Evolutionary conservation across 495 filamentous ascomycete genomes (phyloP), one percentile per base, ranked within the genome.

Genomic region (Tuber calosporum): DNA sequence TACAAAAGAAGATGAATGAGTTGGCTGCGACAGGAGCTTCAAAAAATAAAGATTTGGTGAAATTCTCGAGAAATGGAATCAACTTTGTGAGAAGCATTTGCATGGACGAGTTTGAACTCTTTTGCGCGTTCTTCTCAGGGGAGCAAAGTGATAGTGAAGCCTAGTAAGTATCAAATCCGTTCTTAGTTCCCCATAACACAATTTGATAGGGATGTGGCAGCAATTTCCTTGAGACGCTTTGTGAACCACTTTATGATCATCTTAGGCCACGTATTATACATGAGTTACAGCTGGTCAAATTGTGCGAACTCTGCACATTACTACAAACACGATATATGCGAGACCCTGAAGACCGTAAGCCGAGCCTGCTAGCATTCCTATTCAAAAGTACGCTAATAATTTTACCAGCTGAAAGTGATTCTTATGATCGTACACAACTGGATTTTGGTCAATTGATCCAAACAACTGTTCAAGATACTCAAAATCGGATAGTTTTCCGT

Each of bases 241-340:
- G 89, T 77, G 90, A 92, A 82, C 89, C 90, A 13, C 83, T 92
- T n/a, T 91, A 91, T 77, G 90, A 93, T 73, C 85, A 91, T 76
- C 84, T 93, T 36, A 85, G 88, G 42, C 90, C 90, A 11, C 84
- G 87, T 41, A 91, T 89, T 36, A 90, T 92, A 66, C 89, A 90
- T 75, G 90, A 92, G 80, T 89, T 86, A 30, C 87, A 87, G 26
- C 84, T 93, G 7, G 81, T 90, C 72, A 91, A 88, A 78, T 85
- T 93, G 4, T 92, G 90, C 80, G 90, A 92, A 78, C 84, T 93
- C 7, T 93, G 90, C 74, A 89, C 88, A 22, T 79, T 91, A 30
- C 84, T 93, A 5, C 90, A 92, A 81, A 90, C 89, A 1, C 85
- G 88, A 13, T 93, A 93, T 75, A 87, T 92, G 82, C 84, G 87